These are phyloP conservation scores for Chlamydomonas schloesseri DNA, from an alignment of 139 green algal species.

Conservation along the genomic window DNA sequence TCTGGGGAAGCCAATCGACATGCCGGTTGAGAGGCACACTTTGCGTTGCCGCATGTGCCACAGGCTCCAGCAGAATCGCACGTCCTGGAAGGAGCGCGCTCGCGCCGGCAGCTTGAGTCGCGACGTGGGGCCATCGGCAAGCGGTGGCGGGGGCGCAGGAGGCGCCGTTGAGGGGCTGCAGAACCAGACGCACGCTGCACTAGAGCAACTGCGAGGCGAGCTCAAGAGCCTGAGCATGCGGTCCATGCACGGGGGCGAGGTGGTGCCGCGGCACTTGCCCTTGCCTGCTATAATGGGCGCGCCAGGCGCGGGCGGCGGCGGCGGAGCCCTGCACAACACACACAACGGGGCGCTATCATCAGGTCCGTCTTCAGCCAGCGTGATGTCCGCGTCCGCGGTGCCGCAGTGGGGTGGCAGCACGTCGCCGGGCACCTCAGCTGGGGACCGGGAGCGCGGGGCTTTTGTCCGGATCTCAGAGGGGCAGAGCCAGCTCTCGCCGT, in stretches of 20 bases:
- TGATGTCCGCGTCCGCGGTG: neutral
- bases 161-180: conserved; percentile 7
- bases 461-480: neutral
- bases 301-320: neutral
- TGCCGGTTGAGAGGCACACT: too few relatives aligned
- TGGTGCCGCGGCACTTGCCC: too few relatives aligned
- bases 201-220: conserved; percentile 29
- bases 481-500: neutral
- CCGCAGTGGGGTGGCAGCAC: neutral
- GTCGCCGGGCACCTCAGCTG: neutral
- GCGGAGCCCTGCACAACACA: too few relatives aligned
- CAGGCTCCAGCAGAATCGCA: neutral
- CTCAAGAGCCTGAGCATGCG: conserved; percentile 7
- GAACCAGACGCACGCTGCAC: conserved; percentile 31
- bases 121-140: too few relatives aligned
- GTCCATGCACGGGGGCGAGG: neutral
- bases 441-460: neutral
- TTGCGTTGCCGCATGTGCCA: too few relatives aligned
- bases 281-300: neutral
- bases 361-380: too few relatives aligned
- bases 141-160: neutral
- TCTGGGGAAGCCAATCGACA: too few relatives aligned
- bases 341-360: neutral
- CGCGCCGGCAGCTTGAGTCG: neutral
- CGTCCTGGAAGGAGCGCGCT: conserved; percentile 10